A percentile compares a stretch with the other conserved stretches of the same genome.
Conservation (phyloP, 202 grass and related monocot genomes). For the Saccharum hybrid region DNA sequence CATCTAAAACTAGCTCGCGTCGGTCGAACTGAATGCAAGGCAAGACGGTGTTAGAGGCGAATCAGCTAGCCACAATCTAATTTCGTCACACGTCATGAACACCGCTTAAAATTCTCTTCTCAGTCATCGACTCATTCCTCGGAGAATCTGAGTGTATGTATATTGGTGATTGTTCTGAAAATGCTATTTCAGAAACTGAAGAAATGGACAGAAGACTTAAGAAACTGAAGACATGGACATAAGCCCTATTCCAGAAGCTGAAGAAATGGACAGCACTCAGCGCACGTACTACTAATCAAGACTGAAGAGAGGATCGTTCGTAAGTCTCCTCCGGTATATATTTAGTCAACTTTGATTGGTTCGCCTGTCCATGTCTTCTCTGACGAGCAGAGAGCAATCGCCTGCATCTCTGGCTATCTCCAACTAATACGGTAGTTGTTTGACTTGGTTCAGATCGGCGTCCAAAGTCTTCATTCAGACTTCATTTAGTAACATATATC, state of each 20-base stretch:
- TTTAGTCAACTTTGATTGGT: conserved; percentile 35
- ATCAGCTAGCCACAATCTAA: not conserved
- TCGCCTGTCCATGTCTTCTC: conserved; percentile 12
- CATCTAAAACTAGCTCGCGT: not conserved
- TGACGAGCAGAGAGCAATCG: not conserved
- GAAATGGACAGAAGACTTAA: too few species aligned
- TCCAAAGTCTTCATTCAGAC: not conserved
- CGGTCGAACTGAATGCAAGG: not conserved
- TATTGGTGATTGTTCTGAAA: not conserved
- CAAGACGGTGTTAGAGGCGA: not conserved
- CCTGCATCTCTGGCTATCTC: not conserved
- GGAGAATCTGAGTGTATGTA: not conserved
- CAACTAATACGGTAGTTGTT: conserved; percentile 21
- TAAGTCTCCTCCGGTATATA: not conserved
- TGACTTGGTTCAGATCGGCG: conserved; percentile 39
- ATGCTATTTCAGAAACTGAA: not conserved
- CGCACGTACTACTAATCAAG: not conserved
- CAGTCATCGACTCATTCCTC: not conserved
- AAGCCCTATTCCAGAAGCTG: not conserved
- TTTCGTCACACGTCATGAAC: not conserved
- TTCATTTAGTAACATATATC: not conserved
- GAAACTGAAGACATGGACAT: not conserved
- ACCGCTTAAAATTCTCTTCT: not conserved
- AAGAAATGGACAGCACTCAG: conserved; percentile 19
- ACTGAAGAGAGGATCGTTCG: not conserved